These are phyloP conservation scores for Ploettnerulaceae sp. DNA, from an alignment of 2,329 filamentous ascomycete species.

Conservation along the genomic window DNA sequence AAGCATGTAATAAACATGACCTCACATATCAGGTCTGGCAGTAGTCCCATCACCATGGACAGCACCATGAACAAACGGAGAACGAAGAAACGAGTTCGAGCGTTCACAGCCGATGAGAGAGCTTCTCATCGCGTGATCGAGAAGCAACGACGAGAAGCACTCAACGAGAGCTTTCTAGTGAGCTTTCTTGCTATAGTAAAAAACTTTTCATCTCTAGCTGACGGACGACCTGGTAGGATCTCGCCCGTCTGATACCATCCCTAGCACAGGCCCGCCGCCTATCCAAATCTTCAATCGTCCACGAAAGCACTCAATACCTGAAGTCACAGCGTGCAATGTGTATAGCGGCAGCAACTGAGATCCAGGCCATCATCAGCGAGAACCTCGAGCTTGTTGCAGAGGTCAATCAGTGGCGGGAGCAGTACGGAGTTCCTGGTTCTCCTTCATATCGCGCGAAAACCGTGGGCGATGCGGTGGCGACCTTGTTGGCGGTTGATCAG, in stretches of 20 bases:
- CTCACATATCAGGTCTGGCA: too few relatives aligned
- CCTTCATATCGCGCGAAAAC: neutral
- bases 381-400: constrained; percentile 10
- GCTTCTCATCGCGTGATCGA: constrained; percentile 7
- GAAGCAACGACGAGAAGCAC: constrained; percentile 9
- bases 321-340: constrained; percentile 7
- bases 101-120: constrained; percentile 10
- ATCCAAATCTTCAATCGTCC: constrained; percentile 9
- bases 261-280: constrained; percentile 3
- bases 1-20: too few relatives aligned
- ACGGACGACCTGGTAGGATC: constrained; percentile 4
- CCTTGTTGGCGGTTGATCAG: constrained; percentile 3
- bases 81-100: constrained; percentile 8
- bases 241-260: constrained; percentile 7
- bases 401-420: constrained; percentile 9
- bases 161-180: constrained; percentile 6
- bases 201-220: neutral
- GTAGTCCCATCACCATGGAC: too few relatives aligned
- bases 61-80: neutral
- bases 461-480: neutral
- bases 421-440: neutral
- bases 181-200: neutral
- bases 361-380: constrained; percentile 3
- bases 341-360: constrained; percentile 6
- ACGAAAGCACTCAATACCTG: constrained; percentile 6